Evolutionary conservation across 2,329 filamentous ascomycete species (phyloP).

Genomic region (Periconia macrospinosa): DNA sequence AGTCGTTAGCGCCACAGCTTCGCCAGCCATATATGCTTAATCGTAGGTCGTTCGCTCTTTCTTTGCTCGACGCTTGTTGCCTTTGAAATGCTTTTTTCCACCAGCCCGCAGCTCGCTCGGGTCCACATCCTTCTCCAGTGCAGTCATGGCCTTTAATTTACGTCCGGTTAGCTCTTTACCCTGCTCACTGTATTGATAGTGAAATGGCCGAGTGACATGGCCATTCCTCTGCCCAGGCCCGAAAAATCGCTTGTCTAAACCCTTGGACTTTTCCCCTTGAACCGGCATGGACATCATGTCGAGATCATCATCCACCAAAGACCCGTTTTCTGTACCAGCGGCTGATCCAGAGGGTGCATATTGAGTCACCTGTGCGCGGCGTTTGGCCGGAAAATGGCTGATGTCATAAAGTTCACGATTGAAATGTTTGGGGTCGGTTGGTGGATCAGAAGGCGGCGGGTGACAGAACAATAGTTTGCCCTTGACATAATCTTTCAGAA

Average conservation of each 20-base stretch:
- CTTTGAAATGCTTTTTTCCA: constrained; percentile 94
- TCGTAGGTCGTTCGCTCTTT: constrained; percentile 50
- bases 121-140: constrained; percentile 82
- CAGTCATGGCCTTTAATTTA: constrained; percentile 79
- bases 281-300: constrained; percentile 51
- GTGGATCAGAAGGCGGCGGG: constrained; percentile 71
- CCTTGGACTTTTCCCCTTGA: constrained; percentile 72
- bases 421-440: constrained; percentile 73
- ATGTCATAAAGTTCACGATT: constrained; percentile 88
- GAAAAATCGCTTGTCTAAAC: constrained; percentile 90
- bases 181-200: constrained; percentile 84
- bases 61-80: constrained; percentile 65
- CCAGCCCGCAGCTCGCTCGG: constrained; percentile 70
- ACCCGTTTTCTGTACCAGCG: constrained; percentile 42
- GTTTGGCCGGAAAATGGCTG: constrained; percentile 77
- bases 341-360: constrained; percentile 44
- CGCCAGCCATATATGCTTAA: constrained; percentile 1
- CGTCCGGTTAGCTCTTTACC: constrained; percentile 81
- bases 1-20: background rate
- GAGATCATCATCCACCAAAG: constrained; percentile 49
- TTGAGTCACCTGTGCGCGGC: constrained; percentile 65
- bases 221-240: constrained; percentile 62
- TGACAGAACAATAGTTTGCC: constrained; percentile 92
- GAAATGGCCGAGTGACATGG: constrained; percentile 79
- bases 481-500: constrained; percentile 97